Conservation (phyloP, 2,329 filamentous ascomycete species). For the Pleoardoris graminearum region DNA sequence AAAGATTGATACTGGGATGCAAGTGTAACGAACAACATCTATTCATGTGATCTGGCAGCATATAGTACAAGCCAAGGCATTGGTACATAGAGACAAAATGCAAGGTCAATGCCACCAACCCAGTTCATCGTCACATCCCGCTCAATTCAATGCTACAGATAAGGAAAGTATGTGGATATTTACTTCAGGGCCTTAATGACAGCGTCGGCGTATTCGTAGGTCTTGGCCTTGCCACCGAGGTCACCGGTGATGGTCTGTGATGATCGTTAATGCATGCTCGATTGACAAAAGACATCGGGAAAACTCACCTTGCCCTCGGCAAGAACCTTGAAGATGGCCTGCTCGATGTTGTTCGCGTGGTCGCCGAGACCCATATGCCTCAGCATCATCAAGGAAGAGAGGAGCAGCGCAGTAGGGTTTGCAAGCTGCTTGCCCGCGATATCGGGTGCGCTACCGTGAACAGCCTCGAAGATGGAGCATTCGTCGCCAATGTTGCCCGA, state of each 20-base stretch:
- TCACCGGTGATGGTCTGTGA: conserved; percentile 80
- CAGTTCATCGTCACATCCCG: conserved; percentile 28
- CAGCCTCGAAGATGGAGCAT: conserved; percentile 99
- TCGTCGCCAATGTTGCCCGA: conserved; percentile 99
- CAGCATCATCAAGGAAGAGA: conserved; percentile 99
- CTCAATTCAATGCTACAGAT: conserved; percentile 17
- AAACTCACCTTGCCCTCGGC: conserved; percentile 82
- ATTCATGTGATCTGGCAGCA: conserved; percentile 28
- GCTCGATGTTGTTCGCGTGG: conserved; percentile 86
- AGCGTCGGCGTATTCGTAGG: conserved; percentile 86
- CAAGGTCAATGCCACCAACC: conserved; percentile 32
- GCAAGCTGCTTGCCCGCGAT: conserved; percentile 95
- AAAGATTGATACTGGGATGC: too few relatives aligned
- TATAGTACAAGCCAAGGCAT: conserved; percentile 40
- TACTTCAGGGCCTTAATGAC: conserved; percentile 71
- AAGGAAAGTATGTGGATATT: conserved; percentile 20
- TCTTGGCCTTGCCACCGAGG: conserved; percentile 94
- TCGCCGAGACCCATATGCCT: conserved; percentile 92
- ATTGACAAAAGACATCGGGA: not conserved
- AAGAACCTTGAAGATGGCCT: conserved; percentile 91
- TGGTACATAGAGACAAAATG: conserved; percentile 46
- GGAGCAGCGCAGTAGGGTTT: conserved; percentile 94
- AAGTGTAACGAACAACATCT: conserved; percentile 12
- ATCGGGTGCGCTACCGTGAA: conserved; percentile 95
- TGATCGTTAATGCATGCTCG: conserved; percentile 18